Conservation (phyloP, 2,329 filamentous ascomycete genomes). For the Zymoseptoria ardabiliae region DNA sequence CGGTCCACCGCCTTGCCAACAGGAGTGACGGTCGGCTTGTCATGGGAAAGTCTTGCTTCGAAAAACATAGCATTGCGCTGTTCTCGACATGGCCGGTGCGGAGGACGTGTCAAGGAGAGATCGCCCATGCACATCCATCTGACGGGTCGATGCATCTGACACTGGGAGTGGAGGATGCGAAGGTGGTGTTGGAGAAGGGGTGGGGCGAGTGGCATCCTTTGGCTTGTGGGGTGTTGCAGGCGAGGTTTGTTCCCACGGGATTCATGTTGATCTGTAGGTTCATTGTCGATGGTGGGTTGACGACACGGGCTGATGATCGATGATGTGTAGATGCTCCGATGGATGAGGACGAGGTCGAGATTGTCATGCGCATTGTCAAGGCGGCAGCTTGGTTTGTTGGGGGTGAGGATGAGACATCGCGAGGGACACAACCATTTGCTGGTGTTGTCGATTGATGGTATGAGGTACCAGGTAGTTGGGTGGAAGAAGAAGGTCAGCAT, state of each 20-base stretch:
- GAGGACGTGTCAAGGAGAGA: slow-evolving; percentile 69
- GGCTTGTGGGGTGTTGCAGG: slow-evolving; percentile 58
- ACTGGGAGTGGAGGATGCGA: slow-evolving; percentile 70
- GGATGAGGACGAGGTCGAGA: slow-evolving; percentile 58
- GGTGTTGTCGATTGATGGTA: neutral
- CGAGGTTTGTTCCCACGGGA: slow-evolving; percentile 61
- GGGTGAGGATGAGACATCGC: slow-evolving; percentile 5
- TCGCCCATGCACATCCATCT: slow-evolving; percentile 70
- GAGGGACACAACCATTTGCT: neutral
- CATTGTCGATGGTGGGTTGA: no score
- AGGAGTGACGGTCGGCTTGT: slow-evolving; percentile 34
- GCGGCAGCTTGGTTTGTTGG: slow-evolving; percentile 64
- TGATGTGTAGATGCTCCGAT: slow-evolving; percentile 54
- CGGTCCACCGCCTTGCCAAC: slow-evolving; percentile 47
- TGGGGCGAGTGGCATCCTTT: slow-evolving; percentile 69
- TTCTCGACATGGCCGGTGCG: slow-evolving; percentile 62
- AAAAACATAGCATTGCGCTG: slow-evolving; percentile 64
- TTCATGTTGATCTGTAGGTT: slow-evolving; percentile 63
- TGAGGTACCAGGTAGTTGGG: neutral
- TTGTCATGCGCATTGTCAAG: slow-evolving; percentile 62
- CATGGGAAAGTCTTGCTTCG: slow-evolving; percentile 64
- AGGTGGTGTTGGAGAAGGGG: slow-evolving; percentile 61
- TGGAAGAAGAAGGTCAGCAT: neutral
- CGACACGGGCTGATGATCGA: no score
- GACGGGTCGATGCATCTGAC: slow-evolving; percentile 74